Percentiles rank a stretch among this genome's conserved stretches.
These are phyloP conservation scores for Erigeron canadensis DNA, from an alignment of 129 eudicot genomes.

Conservation along the genomic window DNA sequence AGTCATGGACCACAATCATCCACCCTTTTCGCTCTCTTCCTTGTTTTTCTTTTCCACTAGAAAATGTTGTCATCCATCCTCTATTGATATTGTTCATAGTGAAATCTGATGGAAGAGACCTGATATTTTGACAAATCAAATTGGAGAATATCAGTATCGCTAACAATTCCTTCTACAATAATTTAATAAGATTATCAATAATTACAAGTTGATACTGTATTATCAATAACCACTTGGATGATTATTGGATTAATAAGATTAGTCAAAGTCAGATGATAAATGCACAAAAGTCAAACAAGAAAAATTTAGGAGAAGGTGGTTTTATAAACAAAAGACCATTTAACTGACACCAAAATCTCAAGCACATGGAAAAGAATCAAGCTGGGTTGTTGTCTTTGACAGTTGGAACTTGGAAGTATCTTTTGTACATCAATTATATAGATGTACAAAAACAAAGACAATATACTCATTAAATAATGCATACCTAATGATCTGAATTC, in stretches of 20 bases:
- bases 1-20: slow-evolving; percentile 83
- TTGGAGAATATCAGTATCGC: neutral
- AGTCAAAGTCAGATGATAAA: slow-evolving; percentile 17
- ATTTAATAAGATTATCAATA: neutral
- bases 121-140: slow-evolving; percentile 18
- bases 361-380: slow-evolving; percentile 72
- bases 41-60: slow-evolving; percentile 43
- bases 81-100: slow-evolving; percentile 43
- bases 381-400: slow-evolving; percentile 48
- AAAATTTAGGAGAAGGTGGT: slow-evolving; percentile 15
- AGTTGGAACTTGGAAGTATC: slow-evolving; percentile 37
- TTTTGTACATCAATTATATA: slow-evolving; percentile 3
- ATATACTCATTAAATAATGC: no score
- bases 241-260: slow-evolving; percentile 2
- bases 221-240: neutral
- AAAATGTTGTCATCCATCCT: slow-evolving; percentile 70
- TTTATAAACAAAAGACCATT: slow-evolving; percentile 17
- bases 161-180: neutral
- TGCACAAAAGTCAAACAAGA: slow-evolving; percentile 25
- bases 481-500: no score
- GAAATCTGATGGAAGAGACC: slow-evolving; percentile 87
- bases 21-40: slow-evolving; percentile 89
- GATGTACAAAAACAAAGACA: no score
- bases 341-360: slow-evolving; percentile 34
- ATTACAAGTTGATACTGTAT: neutral